Evolutionary conservation across 352 stramenopile species (phyloP).

Genomic region (Phytophthora pisi): DNA sequence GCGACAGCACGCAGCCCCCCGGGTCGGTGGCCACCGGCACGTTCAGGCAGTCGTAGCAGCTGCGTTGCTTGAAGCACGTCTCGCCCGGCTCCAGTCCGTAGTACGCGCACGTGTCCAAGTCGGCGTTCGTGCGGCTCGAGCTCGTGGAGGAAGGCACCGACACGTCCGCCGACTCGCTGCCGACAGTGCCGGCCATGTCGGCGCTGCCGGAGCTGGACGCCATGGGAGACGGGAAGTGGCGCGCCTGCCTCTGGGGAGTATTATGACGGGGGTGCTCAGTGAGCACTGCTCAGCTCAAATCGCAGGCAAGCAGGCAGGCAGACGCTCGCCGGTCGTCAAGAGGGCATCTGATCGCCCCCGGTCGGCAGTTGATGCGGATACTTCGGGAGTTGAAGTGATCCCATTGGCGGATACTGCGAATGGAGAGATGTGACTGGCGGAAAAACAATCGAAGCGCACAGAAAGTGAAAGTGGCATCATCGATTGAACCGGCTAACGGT

Average conservation of each 20-base stretch:
- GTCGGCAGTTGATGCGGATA: slow-evolving; percentile 3
- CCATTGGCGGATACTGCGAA: slow-evolving; percentile 10
- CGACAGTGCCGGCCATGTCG: background rate
- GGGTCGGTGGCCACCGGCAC: slow-evolving; percentile 37
- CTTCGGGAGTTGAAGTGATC: slow-evolving; percentile 20
- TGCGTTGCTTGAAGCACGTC: slow-evolving; percentile 48
- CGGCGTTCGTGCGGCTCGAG: slow-evolving; percentile 22
- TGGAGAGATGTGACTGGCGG: slow-evolving; percentile 4
- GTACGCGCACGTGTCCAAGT: slow-evolving; percentile 47
- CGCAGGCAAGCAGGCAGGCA: slow-evolving; percentile 2
- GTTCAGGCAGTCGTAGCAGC: slow-evolving; percentile 72
- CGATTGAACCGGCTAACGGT: slow-evolving; percentile 4
- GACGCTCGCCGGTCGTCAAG: slow-evolving; percentile 1
- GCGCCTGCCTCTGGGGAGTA: background rate
- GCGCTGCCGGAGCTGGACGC: slow-evolving; percentile 5
- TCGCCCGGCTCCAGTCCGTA: slow-evolving; percentile 43
- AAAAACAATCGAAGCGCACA: slow-evolving; percentile 12
- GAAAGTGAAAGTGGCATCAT: slow-evolving; percentile 1
- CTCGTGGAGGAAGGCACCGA: slow-evolving; percentile 4
- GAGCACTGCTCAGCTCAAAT: slow-evolving; percentile 16
- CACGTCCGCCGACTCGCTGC: background rate
- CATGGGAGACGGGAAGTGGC: slow-evolving; percentile 11
- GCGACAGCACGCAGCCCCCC: slow-evolving; percentile 49
- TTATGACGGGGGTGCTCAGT: background rate
- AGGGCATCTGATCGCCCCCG: slow-evolving; percentile 28